phyloP scores from a whole-genome alignment of 768 basidiomycete species.

The Tricholoma hemisulphureum region DNA sequence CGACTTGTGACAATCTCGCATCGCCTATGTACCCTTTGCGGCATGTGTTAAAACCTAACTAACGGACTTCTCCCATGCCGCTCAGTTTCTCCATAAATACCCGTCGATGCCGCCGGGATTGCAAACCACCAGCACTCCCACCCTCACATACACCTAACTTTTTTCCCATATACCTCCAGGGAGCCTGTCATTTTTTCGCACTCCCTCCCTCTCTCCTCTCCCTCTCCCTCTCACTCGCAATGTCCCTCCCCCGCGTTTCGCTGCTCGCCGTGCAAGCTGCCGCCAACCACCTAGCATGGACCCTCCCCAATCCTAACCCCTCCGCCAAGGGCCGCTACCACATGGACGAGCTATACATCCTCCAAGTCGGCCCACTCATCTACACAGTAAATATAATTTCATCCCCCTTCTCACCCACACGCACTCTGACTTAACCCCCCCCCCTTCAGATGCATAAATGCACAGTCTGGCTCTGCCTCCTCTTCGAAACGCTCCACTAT shows the following conservation, averaged over 20 bases:
- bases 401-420: background rate
- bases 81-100: too few species aligned
- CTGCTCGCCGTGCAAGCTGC: constrained; percentile 42
- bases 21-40: too few species aligned
- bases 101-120: too few species aligned
- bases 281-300: constrained; percentile 44
- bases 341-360: constrained; percentile 39
- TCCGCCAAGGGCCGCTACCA: constrained; percentile 42
- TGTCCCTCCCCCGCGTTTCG: constrained; percentile 40
- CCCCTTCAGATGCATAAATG: constrained; percentile 13
- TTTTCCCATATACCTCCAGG: background rate
- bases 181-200: too few species aligned
- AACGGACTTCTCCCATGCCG: too few species aligned
- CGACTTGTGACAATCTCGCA: too few species aligned
- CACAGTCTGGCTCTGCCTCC: constrained; percentile 17
- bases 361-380: constrained; percentile 47
- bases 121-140: too few species aligned
- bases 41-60: too few species aligned
- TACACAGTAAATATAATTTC: constrained; percentile 35
- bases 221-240: constrained; percentile 12
- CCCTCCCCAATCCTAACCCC: constrained; percentile 48
- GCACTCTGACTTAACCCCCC: background rate
- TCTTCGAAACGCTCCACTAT: constrained; percentile 18
- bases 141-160: too few species aligned
- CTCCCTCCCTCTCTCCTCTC: background rate